A percentile compares a stretch with the other conserved stretches of the same genome.
These are phyloP conservation scores for Clarireedia paspali DNA, from an alignment of 2,329 filamentous ascomycete genomes.

Conservation along the genomic window DNA sequence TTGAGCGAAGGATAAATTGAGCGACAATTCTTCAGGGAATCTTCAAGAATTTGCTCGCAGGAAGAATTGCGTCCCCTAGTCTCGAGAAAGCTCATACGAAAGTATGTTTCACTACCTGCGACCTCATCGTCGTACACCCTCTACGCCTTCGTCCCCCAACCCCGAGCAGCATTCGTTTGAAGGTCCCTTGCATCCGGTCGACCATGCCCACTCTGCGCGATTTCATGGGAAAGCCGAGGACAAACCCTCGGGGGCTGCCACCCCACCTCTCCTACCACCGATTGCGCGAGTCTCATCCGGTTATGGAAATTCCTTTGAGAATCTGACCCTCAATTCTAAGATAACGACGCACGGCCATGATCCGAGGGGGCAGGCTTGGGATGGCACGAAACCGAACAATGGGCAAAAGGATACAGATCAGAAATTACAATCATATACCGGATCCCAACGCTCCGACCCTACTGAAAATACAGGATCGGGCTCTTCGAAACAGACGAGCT, in stretches of 20 bases:
- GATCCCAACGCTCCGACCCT: constrained; percentile 19
- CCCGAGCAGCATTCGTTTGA: constrained; percentile 24
- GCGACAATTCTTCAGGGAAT: background rate
- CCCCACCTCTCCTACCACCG: constrained; percentile 39
- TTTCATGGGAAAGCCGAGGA: constrained; percentile 16
- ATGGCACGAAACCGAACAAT: constrained; percentile 2
- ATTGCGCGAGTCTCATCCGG: constrained; percentile 31
- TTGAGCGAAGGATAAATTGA: background rate
- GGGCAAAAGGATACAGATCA: constrained; percentile 12
- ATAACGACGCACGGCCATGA: constrained; percentile 1
- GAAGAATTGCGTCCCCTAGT: background rate
- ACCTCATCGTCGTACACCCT: constrained; percentile 28
- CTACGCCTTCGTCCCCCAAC: constrained; percentile 27
- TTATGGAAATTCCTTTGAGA: constrained; percentile 7
- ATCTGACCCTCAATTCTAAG: constrained; percentile 4
- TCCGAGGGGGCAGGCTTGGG: constrained; percentile 8
- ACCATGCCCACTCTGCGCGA: constrained; percentile 25
- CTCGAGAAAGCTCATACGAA: background rate
- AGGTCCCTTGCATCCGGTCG: constrained; percentile 15
- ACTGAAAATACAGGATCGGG: constrained; percentile 17
- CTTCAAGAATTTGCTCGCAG: background rate
- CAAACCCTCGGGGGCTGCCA: constrained; percentile 28
- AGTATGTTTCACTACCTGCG: constrained; percentile 31
- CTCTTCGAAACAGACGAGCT: constrained; percentile 11
- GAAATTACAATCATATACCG: constrained; percentile 16